A percentile compares a stretch with the other conserved stretches of the same genome.
Conservation (phyloP, 2,329 filamentous ascomycete genomes). For the Pseudogymnoascus sp. region DNA sequence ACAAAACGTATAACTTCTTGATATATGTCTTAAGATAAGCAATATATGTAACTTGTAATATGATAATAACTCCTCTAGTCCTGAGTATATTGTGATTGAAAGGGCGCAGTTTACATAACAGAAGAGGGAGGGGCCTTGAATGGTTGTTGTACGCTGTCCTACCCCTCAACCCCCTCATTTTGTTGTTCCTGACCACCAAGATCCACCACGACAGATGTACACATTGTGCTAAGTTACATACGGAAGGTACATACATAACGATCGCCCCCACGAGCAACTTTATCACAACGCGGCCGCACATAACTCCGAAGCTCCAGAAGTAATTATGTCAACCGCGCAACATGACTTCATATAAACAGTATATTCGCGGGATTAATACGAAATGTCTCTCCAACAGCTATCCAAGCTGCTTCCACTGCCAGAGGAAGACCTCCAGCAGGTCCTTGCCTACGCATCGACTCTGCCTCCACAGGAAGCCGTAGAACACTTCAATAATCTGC, state of each 20-base stretch:
- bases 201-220: not conserved
- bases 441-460: slow-evolving; percentile 73
- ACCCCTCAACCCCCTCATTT: slow-evolving; percentile 6
- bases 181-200: not conserved
- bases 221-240: not conserved
- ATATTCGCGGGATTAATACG: not conserved
- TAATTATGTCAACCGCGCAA: not conserved
- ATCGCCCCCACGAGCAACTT: not conserved
- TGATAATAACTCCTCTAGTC: not conserved
- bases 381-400: slow-evolving; percentile 57
- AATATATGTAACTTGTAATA: not conserved
- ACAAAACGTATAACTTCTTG: not conserved
- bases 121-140: not conserved
- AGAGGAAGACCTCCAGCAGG: slow-evolving; percentile 74
- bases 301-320: slow-evolving; percentile 3
- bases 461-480: slow-evolving; percentile 72
- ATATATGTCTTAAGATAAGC: not conserved
- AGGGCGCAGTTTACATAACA: not conserved
- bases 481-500: slow-evolving; percentile 78
- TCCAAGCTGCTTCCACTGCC: slow-evolving; percentile 77
- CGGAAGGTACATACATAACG: not conserved
- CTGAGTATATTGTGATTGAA: not conserved
- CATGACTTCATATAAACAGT: not conserved
- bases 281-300: not conserved
- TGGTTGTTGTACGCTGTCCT: not conserved